These are phyloP conservation scores for Phytophthora hibernalis DNA, from an alignment of 352 stramenopile genomes.

Conservation along the genomic window DNA sequence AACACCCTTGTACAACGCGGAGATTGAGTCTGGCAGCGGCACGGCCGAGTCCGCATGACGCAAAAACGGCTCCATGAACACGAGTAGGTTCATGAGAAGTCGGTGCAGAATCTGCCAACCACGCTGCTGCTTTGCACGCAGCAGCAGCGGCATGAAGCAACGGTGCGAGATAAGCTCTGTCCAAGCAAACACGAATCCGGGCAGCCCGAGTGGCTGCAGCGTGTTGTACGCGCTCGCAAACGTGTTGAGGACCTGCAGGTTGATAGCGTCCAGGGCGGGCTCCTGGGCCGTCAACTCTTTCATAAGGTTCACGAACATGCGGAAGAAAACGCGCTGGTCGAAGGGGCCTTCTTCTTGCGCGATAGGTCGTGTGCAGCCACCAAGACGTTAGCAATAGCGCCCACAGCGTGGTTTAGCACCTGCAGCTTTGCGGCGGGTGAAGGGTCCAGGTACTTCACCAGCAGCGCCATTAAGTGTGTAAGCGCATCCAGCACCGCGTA, in stretches of 20 bases:
- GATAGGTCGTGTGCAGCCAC: slow-evolving; percentile 87
- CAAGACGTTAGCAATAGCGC: slow-evolving; percentile 94
- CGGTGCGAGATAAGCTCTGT: slow-evolving; percentile 98
- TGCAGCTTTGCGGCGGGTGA: slow-evolving; percentile 80
- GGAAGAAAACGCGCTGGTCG: slow-evolving; percentile 99
- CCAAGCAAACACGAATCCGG: slow-evolving; percentile 99
- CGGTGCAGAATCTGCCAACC: slow-evolving; percentile 98
- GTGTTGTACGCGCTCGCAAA: slow-evolving; percentile 98
- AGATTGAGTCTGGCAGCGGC: slow-evolving; percentile 91
- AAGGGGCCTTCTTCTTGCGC: slow-evolving; percentile 91
- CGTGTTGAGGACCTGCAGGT: slow-evolving; percentile 95
- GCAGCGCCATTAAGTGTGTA: slow-evolving; percentile 95
- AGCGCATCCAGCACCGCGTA: slow-evolving; percentile 97
- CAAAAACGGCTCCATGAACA: slow-evolving; percentile 98
- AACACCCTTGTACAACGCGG: slow-evolving; percentile 98
- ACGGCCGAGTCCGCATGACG: slow-evolving; percentile 81
- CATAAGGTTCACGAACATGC: slow-evolving; percentile 97
- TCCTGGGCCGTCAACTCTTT: slow-evolving; percentile 97
- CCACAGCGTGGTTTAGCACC: slow-evolving; percentile 96
- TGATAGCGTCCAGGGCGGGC: slow-evolving; percentile 93
- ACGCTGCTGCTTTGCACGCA: slow-evolving; percentile 94
- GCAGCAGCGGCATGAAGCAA: slow-evolving; percentile 98
- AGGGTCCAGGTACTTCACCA: slow-evolving; percentile 95
- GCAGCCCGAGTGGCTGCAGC: slow-evolving; percentile 95
- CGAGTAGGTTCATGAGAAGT: slow-evolving; percentile 97